phyloP scores from a whole-genome alignment of 768 basidiomycete genomes.

The Trametes gibbosa region DNA sequence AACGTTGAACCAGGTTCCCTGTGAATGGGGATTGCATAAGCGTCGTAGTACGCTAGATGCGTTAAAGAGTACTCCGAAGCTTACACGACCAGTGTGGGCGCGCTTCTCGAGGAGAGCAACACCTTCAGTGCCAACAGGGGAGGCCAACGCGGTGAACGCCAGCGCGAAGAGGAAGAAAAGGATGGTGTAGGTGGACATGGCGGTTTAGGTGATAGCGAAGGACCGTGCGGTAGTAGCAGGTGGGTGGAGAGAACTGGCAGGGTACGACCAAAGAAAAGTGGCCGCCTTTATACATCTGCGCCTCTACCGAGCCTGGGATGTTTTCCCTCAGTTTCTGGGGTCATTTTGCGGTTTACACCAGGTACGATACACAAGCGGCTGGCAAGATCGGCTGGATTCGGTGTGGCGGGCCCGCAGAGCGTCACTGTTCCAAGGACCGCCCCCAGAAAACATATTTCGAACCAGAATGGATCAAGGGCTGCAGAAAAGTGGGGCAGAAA shows the following conservation, averaged over 20 bases:
- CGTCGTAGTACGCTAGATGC: background rate
- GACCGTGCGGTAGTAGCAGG: slow-evolving; percentile 12
- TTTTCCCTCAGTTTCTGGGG: background rate
- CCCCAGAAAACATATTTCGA: background rate
- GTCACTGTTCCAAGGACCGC: background rate
- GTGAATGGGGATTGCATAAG: background rate
- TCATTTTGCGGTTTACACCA: background rate
- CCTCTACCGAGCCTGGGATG: background rate
- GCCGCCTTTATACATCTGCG: background rate
- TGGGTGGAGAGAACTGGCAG: background rate
- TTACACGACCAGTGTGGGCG: slow-evolving; percentile 54
- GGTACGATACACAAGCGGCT: background rate
- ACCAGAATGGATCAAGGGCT: slow-evolving; percentile 3
- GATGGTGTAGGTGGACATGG: slow-evolving; percentile 38
- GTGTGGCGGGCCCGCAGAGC: background rate
- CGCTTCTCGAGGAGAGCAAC: slow-evolving; percentile 45
- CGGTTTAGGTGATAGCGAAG: background rate
- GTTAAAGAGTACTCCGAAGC: slow-evolving; percentile 18
- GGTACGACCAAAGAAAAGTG: background rate
- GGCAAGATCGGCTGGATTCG: background rate
- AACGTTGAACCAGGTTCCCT: slow-evolving; percentile 70
- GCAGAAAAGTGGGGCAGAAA: too few species aligned
- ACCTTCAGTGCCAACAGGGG: slow-evolving; percentile 39
- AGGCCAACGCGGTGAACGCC: slow-evolving; percentile 42
- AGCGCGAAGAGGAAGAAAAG: slow-evolving; percentile 38